Evolutionary conservation across 1,139 yeast species (phyloP), one percentile per base, ranked within the genome.

Genomic region (Debaryomyces fabryi): DNA sequence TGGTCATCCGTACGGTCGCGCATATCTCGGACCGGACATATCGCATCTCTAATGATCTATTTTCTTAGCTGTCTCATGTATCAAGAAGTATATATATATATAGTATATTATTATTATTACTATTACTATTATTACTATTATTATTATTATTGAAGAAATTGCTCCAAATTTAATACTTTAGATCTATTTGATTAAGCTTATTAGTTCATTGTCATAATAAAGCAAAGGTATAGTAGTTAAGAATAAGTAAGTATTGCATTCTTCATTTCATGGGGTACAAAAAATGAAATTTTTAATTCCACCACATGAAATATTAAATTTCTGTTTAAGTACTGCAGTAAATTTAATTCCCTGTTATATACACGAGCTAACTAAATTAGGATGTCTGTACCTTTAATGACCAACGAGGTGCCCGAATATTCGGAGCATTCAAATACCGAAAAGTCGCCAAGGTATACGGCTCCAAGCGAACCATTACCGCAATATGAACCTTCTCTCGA

Each of bases 401-500:
- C 25, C 8, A 21, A 10, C 27, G 25, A 18, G 12, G 13, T 21
- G 2, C 38, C 38, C 24, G 5, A 25, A 6, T 27, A 39, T 18
- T 6, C n/a, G 6, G 33, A 41, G 35, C 30, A 20, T 23, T 18
- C 39, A 35, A 32, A 51, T 52, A 13, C 45, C 27, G 39, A 13
- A 18, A 41, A 20, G 21, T 15, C 32, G 18, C 68, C 69, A 6
- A 35, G 40, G 3, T 69, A 69, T 51, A 23, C 59, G 2, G 48
- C 52, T 16, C 59, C 68, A 3, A 40, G 41, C 1, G 78, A 72
- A 29, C 39, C 45, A 3, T 58, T 69, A 7, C 80, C 80, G 0
- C 40, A 37, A 1, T 75, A 75, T 51, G 45, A 56, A 6, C 67
- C 78, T 2, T 62, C 76, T 8, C 55, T 71, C 10, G 66, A 67